Evolutionary conservation across 441 rosid genomes (phyloP).

Genomic region (California macrophylla): DNA sequence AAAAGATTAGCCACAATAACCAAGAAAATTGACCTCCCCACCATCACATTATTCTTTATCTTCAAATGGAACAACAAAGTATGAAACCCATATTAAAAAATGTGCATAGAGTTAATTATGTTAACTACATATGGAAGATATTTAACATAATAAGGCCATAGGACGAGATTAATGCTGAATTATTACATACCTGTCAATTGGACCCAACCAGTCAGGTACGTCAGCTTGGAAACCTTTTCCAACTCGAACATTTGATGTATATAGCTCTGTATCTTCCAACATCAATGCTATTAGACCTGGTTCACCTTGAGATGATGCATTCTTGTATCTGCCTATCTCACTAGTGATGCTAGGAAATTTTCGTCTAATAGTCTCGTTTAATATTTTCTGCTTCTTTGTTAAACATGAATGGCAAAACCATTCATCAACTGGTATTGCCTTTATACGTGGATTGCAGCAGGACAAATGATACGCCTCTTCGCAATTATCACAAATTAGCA

Average conservation of each 20-base stretch:
- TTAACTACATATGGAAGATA: background rate
- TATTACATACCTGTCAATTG: slow-evolving; percentile 18
- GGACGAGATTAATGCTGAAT: slow-evolving; percentile 4
- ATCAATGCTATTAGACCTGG: slow-evolving; percentile 33
- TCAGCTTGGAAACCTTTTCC: slow-evolving; percentile 93
- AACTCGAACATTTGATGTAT: slow-evolving; percentile 39
- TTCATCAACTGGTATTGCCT: slow-evolving; percentile 47
- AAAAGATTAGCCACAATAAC: background rate
- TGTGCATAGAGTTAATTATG: background rate
- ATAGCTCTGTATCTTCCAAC: slow-evolving; percentile 50
- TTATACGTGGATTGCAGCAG: slow-evolving; percentile 53
- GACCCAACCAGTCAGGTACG: slow-evolving; percentile 77
- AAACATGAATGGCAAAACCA: slow-evolving; percentile 76
- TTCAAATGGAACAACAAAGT: background rate
- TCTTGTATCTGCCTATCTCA: slow-evolving; percentile 29
- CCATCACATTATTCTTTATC: background rate
- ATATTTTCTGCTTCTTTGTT: slow-evolving; percentile 37
- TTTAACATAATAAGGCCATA: background rate
- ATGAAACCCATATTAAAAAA: background rate
- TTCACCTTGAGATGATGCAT: slow-evolving; percentile 26
- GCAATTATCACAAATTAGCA: slow-evolving; percentile 84
- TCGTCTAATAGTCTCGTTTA: slow-evolving; percentile 25
- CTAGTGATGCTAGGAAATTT: slow-evolving; percentile 30
- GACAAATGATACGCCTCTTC: slow-evolving; percentile 71
- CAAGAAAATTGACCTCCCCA: background rate